Percentiles rank a stretch among this genome's conserved stretches.
phyloP scores from a whole-genome alignment of 1,139 yeast genomes.

The Hemisphaericaspora subhashii region DNA sequence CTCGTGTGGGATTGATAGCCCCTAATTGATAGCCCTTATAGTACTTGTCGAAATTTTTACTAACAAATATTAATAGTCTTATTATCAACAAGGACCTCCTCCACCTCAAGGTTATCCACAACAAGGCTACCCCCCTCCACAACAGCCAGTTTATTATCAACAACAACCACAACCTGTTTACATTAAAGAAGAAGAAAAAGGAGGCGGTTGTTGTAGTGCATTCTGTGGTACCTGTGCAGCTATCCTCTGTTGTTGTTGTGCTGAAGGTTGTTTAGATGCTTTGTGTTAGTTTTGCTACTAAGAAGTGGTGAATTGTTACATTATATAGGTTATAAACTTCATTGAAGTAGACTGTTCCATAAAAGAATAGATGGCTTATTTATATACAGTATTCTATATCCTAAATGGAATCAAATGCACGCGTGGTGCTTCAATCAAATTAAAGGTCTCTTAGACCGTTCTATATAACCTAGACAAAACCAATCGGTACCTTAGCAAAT shows the following conservation, averaged over 20 bases:
- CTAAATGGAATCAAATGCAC: no score
- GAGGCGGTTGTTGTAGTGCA: constrained; percentile 38
- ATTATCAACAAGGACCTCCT: constrained; percentile 39
- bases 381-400: no score
- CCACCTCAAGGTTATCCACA: constrained; percentile 30
- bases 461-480: no score
- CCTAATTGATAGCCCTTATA: no score
- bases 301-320: no score
- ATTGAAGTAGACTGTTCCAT: no score
- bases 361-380: no score
- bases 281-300: constrained; percentile 8
- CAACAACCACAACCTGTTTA: constrained; percentile 46
- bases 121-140: constrained; percentile 18
- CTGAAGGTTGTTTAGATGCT: constrained; percentile 25
- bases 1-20: no score
- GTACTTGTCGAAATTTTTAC: not conserved
- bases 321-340: no score
- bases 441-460: no score
- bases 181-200: constrained; percentile 35
- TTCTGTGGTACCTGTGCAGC: constrained; percentile 48
- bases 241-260: constrained; percentile 46
- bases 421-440: no score
- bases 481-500: no score
- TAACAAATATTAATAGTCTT: constrained; percentile 10
- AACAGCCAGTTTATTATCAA: constrained; percentile 29